These are phyloP conservation scores for Whalleya microplaca DNA, from an alignment of 2,329 filamentous ascomycete species.

Conservation along the genomic window DNA sequence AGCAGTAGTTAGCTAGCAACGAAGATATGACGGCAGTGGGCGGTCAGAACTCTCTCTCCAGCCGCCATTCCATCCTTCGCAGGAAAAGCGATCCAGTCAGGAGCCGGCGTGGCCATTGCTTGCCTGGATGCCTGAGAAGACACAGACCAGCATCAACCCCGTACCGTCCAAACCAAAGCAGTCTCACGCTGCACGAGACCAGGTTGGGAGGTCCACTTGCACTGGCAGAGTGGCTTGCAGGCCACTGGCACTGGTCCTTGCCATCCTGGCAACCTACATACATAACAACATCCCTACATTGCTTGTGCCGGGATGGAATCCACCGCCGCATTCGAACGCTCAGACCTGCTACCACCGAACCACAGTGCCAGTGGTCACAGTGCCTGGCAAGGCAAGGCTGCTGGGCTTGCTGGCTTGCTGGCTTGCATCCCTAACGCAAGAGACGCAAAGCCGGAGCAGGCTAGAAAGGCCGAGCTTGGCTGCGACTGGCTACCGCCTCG, in stretches of 20 bases:
- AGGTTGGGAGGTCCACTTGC: slow-evolving; percentile 20
- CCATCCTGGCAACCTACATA: slow-evolving; percentile 15
- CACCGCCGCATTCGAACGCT: slow-evolving; percentile 23
- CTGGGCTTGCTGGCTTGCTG: no score
- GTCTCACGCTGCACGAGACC: slow-evolving; percentile 31
- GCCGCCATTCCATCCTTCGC: neutral
- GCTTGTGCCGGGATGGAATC: slow-evolving; percentile 21
- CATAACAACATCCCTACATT: no score
- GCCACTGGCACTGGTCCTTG: slow-evolving; percentile 25
- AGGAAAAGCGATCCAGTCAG: slow-evolving; percentile 3
- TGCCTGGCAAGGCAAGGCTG: slow-evolving; percentile 22
- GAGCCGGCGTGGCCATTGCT: neutral
- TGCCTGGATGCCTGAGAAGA: slow-evolving; percentile 27
- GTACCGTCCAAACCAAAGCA: slow-evolving; percentile 23
- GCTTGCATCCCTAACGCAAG: slow-evolving; percentile 10
- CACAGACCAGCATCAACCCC: slow-evolving; percentile 21
- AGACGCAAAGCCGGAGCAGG: slow-evolving; percentile 1
- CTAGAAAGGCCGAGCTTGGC: slow-evolving; percentile 22
- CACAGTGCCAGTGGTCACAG: slow-evolving; percentile 27
- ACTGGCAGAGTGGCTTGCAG: slow-evolving; percentile 25
- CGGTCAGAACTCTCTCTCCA: neutral
- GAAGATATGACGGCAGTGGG: neutral
- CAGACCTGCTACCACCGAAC: slow-evolving; percentile 18
- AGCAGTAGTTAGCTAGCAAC: no score
- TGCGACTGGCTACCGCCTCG: slow-evolving; percentile 13